Evolutionary conservation across 169 alveolate species (phyloP).

Genomic region (Fabrea salina): DNA sequence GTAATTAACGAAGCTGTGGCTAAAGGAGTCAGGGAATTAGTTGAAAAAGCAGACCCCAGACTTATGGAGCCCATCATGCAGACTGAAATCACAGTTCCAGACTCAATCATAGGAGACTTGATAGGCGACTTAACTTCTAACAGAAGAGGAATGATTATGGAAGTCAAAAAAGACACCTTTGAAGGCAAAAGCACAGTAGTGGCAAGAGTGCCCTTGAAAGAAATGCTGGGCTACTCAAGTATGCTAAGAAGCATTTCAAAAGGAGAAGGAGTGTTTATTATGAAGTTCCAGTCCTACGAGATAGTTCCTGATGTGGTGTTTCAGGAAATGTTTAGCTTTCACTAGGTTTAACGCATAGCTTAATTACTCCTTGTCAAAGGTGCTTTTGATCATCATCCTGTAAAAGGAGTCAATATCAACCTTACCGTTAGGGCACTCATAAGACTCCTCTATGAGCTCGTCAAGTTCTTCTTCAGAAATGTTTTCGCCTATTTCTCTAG

Average conservation of each 20-base stretch:
- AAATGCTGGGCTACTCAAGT: conserved; percentile 54
- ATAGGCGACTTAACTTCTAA: conserved; percentile 46
- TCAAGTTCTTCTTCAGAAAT: conserved; percentile 23
- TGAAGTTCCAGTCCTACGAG: conserved; percentile 10
- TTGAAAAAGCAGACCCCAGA: conserved; percentile 7
- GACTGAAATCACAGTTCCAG: conserved; percentile 43
- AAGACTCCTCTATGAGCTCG: neutral
- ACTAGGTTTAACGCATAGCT: too few species aligned
- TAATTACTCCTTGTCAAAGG: too few species aligned
- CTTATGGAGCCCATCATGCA: conserved; percentile 57
- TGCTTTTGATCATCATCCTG: too few species aligned
- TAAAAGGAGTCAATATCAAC: conserved; percentile 16
- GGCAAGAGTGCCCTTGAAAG: conserved; percentile 44
- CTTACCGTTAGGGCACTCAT: conserved; percentile 32
- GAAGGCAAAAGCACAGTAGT: conserved; percentile 26
- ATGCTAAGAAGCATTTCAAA: conserved; percentile 46
- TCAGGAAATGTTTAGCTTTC: too few species aligned
- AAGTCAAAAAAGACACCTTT: conserved; percentile 26
- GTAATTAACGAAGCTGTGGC: conserved; percentile 45
- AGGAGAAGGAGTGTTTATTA: conserved; percentile 41
- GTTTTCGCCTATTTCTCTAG: conserved; percentile 35
- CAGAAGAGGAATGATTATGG: conserved; percentile 43
- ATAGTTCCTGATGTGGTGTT: too few species aligned
- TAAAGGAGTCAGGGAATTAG: conserved; percentile 36
- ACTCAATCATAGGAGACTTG: conserved; percentile 42